phyloP scores from a whole-genome alignment of 2,329 filamentous ascomycete species.

The Hypoxylon sp. region DNA sequence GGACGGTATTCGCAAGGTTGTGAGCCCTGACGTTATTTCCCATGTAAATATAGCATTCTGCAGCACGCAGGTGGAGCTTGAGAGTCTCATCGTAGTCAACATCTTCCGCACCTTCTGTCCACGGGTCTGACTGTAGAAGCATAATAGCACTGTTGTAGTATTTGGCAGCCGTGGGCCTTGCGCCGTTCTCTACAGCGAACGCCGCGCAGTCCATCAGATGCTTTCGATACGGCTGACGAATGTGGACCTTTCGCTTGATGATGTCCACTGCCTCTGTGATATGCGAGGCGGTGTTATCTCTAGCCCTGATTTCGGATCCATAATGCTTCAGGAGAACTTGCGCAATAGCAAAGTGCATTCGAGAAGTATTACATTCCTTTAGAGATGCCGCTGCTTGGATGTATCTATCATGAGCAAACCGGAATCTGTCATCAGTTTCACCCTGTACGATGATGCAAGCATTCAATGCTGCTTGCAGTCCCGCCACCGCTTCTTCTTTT shows the following conservation, averaged over 20 bases:
- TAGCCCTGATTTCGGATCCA: constrained; percentile 70
- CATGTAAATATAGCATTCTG: constrained; percentile 87
- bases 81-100: constrained; percentile 90
- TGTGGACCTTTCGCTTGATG: constrained; percentile 75
- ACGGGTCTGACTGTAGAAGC: constrained; percentile 84
- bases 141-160: constrained; percentile 84
- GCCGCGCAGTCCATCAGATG: constrained; percentile 85
- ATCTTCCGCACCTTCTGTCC: constrained; percentile 78
- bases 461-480: constrained; percentile 85
- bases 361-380: constrained; percentile 76
- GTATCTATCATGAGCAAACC: constrained; percentile 91
- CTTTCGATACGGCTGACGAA: constrained; percentile 78
- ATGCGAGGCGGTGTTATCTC: constrained; percentile 84
- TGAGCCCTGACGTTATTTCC: constrained; percentile 78
- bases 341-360: constrained; percentile 94
- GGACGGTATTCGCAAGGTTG: constrained; percentile 77
- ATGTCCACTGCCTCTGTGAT: constrained; percentile 83
- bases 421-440: constrained; percentile 88
- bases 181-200: constrained; percentile 84
- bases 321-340: constrained; percentile 84
- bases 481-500: constrained; percentile 78
- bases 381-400: constrained; percentile 80
- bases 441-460: constrained; percentile 85
- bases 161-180: constrained; percentile 83
- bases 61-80: constrained; percentile 81